Base-by-base conservation (phyloP, 2,329 filamentous ascomycete genomes). In the Talaromyces atroroseus region DNA sequence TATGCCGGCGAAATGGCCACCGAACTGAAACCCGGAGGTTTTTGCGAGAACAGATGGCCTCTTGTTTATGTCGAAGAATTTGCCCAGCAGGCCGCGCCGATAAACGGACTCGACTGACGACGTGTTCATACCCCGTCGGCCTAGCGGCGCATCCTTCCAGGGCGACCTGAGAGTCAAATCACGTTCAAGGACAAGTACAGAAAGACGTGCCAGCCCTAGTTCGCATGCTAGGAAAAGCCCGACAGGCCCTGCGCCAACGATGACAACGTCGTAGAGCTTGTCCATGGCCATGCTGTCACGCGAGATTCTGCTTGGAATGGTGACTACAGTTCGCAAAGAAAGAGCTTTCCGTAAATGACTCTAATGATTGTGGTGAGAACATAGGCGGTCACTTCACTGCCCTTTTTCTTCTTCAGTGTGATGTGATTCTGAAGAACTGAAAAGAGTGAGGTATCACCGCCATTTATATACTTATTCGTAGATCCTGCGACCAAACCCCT, bases 171-270 rank as follows among this genome's bases (percentile, higher is more conserved):
- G 49, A 32, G 42, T 32, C 16, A 5, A 20, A 23, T 54, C 45
- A 18, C 34, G 52, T 58, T 76, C 74, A 3, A 76, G 62, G 2
- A 77, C 67, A 2, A 75, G 62, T 18, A 76, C 73, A 1, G 69
- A 71, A 11, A 62, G 59, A 21, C 62, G 44, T 6, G 64, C 65
- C 8, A 72, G 62, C 11, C 58, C 63, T 12, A 77, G 65, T 56
- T 76, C 73, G 52, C 67, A 70, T 45, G 72, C 60, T 12, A 62
- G 59, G 5, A 61, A 32, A n/a, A 62, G 60, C 36, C 60, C 60
- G 24, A 62, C 57, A 5, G 60, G 60, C 11, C 60, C 60, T 38
- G 59, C 60, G 20, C 60, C 60, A 42, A 56, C 52, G 38, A 62
- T 58, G 12, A 62, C 29, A 42, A 61, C 57, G 38, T 61, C 60